A percentile compares a stretch with the other conserved stretches of the same genome.
Conservation (phyloP, 148 eudicot species). For the Beta vulgaris region DNA sequence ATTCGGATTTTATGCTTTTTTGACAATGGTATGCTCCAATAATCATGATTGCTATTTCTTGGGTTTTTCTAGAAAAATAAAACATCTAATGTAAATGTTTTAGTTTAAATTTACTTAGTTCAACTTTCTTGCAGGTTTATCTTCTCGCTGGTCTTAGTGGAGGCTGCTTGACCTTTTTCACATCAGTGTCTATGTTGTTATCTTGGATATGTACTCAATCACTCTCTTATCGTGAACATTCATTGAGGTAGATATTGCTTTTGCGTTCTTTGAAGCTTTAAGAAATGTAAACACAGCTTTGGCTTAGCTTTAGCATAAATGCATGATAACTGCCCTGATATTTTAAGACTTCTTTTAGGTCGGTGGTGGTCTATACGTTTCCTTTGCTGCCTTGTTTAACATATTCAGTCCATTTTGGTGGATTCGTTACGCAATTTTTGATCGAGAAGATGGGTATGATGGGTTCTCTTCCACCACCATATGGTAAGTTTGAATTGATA, state of each 20-base stretch:
- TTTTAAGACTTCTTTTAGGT: constrained; percentile 48
- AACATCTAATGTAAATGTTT: not conserved
- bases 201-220: constrained; percentile 63
- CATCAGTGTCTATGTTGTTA: constrained; percentile 67
- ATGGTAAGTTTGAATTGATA: constrained; percentile 55
- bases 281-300: not conserved
- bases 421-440: constrained; percentile 61
- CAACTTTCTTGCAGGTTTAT: constrained; percentile 54
- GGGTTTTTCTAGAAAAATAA: not conserved
- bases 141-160: constrained; percentile 75
- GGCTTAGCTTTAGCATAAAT: not conserved
- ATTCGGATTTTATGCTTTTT: constrained; percentile 72
- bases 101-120: not conserved
- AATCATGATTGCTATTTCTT: constrained; percentile 5
- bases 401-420: constrained; percentile 74
- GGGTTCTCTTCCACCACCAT: constrained; percentile 91
- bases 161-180: constrained; percentile 66
- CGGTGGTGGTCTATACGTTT: constrained; percentile 53
- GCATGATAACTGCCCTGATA: constrained; percentile 7
- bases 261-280: not conserved
- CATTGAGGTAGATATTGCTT: constrained; percentile 56
- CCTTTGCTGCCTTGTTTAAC: constrained; percentile 68
- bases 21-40: constrained; percentile 58
- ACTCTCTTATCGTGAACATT: constrained; percentile 38
- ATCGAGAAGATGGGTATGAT: constrained; percentile 98